Evolutionary conservation across 2,329 filamentous ascomycete genomes (phyloP), one percentile per base, ranked within the genome.

Genomic region (Delphinella strobiligena): DNA sequence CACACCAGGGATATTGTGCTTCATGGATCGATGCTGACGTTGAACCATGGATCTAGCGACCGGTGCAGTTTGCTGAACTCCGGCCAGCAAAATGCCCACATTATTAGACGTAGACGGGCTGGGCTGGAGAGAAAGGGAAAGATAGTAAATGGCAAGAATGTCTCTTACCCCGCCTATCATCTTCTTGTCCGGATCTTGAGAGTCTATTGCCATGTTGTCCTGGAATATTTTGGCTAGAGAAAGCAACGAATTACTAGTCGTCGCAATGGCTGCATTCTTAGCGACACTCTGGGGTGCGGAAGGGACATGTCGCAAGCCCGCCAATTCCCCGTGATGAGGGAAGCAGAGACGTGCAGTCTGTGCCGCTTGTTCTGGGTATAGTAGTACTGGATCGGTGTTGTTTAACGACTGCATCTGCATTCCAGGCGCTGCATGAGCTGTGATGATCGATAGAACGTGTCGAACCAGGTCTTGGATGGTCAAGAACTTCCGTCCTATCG

Each of bases 61-160:
- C 5, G 59, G 53, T 2, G 51, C 54, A 18, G 68, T 69, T 50
- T 93, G 87, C 54, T 94, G 91, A 15, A 96, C 83, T 41, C 91
- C 85, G 4, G 91, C 91, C n/a, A 98, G 75, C 19, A 98, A 69
- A 40, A 98, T 98, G 3, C 91, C 91, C 10, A 98, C 88, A 56
- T 98, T 98, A 57, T 98, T 98, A 1, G 91, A 91, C 0, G 91
- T 98, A 0, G 91, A 98, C 2, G 91, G 91, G 52, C 91, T 96
- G 35, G 91, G 88, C 47, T 95, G 91, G 2, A 98, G 70, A 0
- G 91, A 93, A 3, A 98, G 66, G 0, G 91, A 98, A 2, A 98
- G 69, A 54, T 98, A 98, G 59, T 98, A 98, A 10, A 98, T 72
- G 2, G 88, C 85, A 27, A 98, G 64, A 29, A 98, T 96, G 53